A percentile compares a stretch with the other conserved stretches of the same genome.
phyloP scores from a whole-genome alignment of 345 rosid genomes.

The Hibiscus syriacus region DNA sequence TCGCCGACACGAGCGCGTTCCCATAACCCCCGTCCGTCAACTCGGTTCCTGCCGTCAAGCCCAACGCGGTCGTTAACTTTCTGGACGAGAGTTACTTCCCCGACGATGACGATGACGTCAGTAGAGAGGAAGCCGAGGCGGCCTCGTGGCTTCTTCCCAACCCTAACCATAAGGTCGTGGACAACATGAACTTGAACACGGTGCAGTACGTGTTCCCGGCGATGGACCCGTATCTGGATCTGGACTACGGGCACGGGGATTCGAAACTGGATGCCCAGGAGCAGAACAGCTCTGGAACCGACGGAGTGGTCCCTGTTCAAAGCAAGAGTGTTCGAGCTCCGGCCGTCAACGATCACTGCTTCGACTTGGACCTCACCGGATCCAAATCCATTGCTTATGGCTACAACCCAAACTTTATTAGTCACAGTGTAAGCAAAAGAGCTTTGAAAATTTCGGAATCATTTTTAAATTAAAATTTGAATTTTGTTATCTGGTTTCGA shows the following conservation, averaged over 20 bases:
- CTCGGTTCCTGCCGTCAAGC: constrained; percentile 30
- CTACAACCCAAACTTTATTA: constrained; percentile 34
- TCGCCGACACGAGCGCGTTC: constrained; percentile 85
- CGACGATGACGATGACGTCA: constrained; percentile 39
- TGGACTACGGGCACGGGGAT: constrained; percentile 54
- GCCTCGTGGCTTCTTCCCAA: constrained; percentile 74
- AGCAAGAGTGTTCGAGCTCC: constrained; percentile 28
- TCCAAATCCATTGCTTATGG: constrained; percentile 40
- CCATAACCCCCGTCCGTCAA: constrained; percentile 55
- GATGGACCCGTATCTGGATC: constrained; percentile 70
- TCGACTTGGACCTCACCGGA: constrained; percentile 50
- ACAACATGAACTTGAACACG: constrained; percentile 49
- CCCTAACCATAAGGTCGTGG: constrained; percentile 54
- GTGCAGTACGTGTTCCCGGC: constrained; percentile 65
- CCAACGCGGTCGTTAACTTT: constrained; percentile 36
- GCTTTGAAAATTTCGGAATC: neutral
- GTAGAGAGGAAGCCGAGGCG: constrained; percentile 82
- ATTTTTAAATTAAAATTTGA: neutral
- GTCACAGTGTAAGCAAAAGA: constrained; percentile 56
- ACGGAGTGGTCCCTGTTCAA: constrained; percentile 84
- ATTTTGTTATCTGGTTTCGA: neutral
- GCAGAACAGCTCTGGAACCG: constrained; percentile 73
- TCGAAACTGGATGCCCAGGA: constrained; percentile 60
- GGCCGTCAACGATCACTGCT: constrained; percentile 41
- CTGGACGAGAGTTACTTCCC: constrained; percentile 38